Base-by-base conservation (phyloP, 2,329 filamentous ascomycete species). In the Penicillium italicum region DNA sequence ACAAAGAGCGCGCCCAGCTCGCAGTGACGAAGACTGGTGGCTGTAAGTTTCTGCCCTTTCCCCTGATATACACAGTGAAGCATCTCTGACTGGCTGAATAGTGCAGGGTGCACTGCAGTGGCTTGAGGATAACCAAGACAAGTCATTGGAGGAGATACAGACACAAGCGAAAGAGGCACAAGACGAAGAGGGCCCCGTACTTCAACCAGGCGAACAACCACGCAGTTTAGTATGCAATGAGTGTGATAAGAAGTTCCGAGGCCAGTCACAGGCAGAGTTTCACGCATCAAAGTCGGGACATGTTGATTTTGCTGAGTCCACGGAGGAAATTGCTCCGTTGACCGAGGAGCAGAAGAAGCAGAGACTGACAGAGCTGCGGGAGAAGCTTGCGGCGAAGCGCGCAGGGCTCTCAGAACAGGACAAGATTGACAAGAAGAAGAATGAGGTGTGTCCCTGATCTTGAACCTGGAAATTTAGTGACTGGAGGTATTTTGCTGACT, bases 201-300 rank as follows among this genome's bases (percentile, higher is more conserved):
- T 92, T 3, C 80, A 89, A 65, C 83, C 84, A 1, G 90, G 88
- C 56, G 85, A 87, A 66, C 79, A 84, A 53, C 89, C 91, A 53
- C 84, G 85, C 68, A 96, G 91, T 46, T 84, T 97, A 53, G 82
- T 95, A 48, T 99, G 94, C 82, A 94, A 96, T 62, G 93, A 97
- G 54, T 99, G 94, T 70, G 88, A 89, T 69, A 97, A 96, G 81
- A 88, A 86, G 71, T 95, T 99, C 76, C 83, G 90, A 63, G 90
- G 85, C 67, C 84, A 88, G 62, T 85, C 86, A 26, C 85, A 93
- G 63, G 94, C 92, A 10, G 88, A 93, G 67, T 96, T 91, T 72
- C 94, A 99, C 72, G 94, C 91, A 31, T 85, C 85, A 67, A 96
- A 96, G 77, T 93, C 90, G 77, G 89, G 90, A 46, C 94, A 99